phyloP scores from a whole-genome alignment of 2,329 filamentous ascomycete genomes.

The Arthrobotrys megalospora region DNA sequence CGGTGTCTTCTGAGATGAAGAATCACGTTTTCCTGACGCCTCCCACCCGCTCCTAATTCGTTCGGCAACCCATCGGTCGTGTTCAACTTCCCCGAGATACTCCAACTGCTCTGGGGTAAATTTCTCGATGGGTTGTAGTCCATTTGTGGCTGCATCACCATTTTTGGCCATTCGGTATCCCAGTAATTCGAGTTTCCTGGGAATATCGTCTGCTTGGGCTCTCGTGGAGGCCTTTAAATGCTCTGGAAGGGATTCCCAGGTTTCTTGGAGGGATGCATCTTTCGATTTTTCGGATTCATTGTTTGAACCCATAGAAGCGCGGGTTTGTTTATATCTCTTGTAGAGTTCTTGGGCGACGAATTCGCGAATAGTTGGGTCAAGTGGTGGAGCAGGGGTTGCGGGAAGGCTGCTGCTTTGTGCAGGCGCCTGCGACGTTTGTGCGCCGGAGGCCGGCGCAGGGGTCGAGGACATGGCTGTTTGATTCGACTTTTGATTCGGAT shows the following conservation, averaged over 20 bases:
- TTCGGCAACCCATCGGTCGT: slow-evolving; percentile 50
- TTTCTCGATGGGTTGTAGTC: slow-evolving; percentile 12
- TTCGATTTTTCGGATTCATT: slow-evolving; percentile 16
- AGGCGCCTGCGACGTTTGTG: slow-evolving; percentile 17
- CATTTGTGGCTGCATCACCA: neutral
- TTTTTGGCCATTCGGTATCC: slow-evolving; percentile 33
- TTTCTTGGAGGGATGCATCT: slow-evolving; percentile 48
- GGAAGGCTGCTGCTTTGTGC: slow-evolving; percentile 11
- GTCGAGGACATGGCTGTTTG: neutral
- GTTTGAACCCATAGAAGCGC: slow-evolving; percentile 29
- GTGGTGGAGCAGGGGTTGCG: slow-evolving; percentile 21
- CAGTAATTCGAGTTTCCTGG: slow-evolving; percentile 41
- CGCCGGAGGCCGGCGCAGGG: neutral
- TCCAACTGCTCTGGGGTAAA: slow-evolving; percentile 44
- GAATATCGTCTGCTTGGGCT: slow-evolving; percentile 55
- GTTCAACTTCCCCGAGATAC: slow-evolving; percentile 50
- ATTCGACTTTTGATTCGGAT: neutral
- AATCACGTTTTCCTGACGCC: slow-evolving; percentile 30
- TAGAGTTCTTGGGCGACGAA: slow-evolving; percentile 43
- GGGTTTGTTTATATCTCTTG: slow-evolving; percentile 50
- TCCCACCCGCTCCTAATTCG: slow-evolving; percentile 50
- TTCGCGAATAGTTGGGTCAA: slow-evolving; percentile 41
- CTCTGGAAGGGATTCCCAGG: slow-evolving; percentile 44
- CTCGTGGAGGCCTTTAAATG: slow-evolving; percentile 43
- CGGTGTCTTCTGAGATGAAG: slow-evolving; percentile 39